Evolutionary conservation across 768 basidiomycete genomes (phyloP).

Genomic region (Gymnopilus dilepis): DNA sequence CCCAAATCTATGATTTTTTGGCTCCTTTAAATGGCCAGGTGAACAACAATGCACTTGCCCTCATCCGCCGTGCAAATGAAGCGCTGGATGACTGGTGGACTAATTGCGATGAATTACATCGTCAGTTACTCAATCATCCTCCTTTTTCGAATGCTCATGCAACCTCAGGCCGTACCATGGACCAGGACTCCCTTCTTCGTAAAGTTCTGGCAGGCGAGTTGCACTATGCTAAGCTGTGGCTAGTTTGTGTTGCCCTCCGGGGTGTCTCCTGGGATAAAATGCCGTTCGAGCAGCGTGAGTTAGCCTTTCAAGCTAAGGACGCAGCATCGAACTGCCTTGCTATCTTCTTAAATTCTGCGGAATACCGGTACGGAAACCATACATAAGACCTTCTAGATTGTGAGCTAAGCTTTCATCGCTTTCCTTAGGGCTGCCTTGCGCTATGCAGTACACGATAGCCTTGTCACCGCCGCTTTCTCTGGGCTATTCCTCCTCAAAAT

Average conservation of each 20-base stretch:
- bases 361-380: slow-evolving; percentile 65
- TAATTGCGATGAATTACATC: slow-evolving; percentile 86
- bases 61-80: slow-evolving; percentile 85
- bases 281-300: slow-evolving; percentile 92
- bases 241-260: slow-evolving; percentile 89
- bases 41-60: slow-evolving; percentile 81
- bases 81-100: slow-evolving; percentile 92
- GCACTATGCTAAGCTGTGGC: slow-evolving; percentile 94
- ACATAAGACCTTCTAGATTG: background rate
- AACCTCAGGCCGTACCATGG: slow-evolving; percentile 71
- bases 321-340: slow-evolving; percentile 86
- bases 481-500: slow-evolving; percentile 93
- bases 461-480: slow-evolving; percentile 91
- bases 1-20: slow-evolving; percentile 92
- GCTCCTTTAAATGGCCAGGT: slow-evolving; percentile 86
- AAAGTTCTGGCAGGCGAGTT: slow-evolving; percentile 89
- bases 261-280: slow-evolving; percentile 97
- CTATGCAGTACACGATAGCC: slow-evolving; percentile 92
- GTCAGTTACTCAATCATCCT: slow-evolving; percentile 44
- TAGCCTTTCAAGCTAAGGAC: slow-evolving; percentile 95
- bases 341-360: slow-evolving; percentile 80
- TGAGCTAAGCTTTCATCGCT: slow-evolving; percentile 12
- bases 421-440: slow-evolving; percentile 78
- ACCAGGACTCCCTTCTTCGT: slow-evolving; percentile 83
- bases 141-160: slow-evolving; percentile 12